Evolutionary conservation across 2,329 filamentous ascomycete genomes (phyloP).

Genomic region (Gaeumannomyces tritici): DNA sequence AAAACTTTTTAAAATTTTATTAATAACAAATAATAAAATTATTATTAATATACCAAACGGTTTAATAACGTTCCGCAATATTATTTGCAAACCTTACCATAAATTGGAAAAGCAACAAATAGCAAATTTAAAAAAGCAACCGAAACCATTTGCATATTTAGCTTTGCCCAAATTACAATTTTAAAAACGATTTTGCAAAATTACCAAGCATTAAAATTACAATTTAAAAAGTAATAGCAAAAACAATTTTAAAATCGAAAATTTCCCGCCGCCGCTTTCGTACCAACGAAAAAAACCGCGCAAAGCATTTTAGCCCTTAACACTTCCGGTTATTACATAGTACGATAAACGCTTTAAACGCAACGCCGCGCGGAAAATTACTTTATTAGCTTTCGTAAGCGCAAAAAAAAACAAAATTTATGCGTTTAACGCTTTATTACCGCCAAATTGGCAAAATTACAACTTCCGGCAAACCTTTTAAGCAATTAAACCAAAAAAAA

Average conservation of each 20-base stretch:
- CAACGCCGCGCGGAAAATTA: too few relatives aligned
- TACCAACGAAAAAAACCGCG: too few relatives aligned
- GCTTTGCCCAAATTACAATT: neutral
- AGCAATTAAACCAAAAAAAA: neutral
- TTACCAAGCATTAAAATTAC: too few relatives aligned
- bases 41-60: neutral
- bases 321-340: too few relatives aligned
- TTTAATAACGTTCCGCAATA: neutral
- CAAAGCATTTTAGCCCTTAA: too few relatives aligned
- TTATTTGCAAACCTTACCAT: neutral
- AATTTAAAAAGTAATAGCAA: neutral
- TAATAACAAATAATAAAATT: neutral
- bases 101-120: neutral
- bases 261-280: too few relatives aligned
- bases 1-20: neutral
- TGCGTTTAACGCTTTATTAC: neutral
- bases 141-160: neutral
- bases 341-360: too few relatives aligned
- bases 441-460: neutral
- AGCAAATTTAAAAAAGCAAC: neutral
- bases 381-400: neutral
- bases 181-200: neutral
- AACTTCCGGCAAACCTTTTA: neutral
- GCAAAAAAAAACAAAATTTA: neutral
- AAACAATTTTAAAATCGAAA: neutral